These are phyloP conservation scores for Saitozyma podzolica DNA, from an alignment of 768 basidiomycete species.

Conservation along the genomic window DNA sequence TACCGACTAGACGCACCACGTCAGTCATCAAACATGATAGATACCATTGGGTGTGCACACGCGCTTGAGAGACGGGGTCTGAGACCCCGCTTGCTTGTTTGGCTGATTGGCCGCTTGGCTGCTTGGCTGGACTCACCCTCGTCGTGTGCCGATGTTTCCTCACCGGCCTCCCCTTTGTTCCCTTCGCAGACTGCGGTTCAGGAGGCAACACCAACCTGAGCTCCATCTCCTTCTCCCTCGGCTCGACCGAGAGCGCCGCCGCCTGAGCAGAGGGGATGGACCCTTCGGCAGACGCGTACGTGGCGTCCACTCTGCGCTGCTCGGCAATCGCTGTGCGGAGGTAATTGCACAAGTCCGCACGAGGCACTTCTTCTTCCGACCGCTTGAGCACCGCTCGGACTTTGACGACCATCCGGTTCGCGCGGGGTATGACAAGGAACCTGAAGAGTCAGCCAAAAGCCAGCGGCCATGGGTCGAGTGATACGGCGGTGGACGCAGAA, in stretches of 20 bases:
- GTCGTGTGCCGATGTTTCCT: slow-evolving; percentile 39
- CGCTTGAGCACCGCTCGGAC: slow-evolving; percentile 37
- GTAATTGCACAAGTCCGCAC: slow-evolving; percentile 41
- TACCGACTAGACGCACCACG: slow-evolving; percentile 1
- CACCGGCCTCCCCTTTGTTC: slow-evolving; percentile 30
- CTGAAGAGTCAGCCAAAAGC: slow-evolving; percentile 16
- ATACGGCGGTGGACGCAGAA: neutral
- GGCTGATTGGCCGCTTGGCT: too few relatives aligned
- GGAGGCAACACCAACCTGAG: slow-evolving; percentile 44
- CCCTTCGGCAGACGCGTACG: slow-evolving; percentile 40
- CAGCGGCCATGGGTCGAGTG: too few relatives aligned
- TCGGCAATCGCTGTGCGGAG: slow-evolving; percentile 41
- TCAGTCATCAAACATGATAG: too few relatives aligned
- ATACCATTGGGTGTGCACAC: too few relatives aligned
- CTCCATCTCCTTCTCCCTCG: slow-evolving; percentile 28
- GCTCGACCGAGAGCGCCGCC: slow-evolving; percentile 26
- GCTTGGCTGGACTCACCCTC: slow-evolving; percentile 17
- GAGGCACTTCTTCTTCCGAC: slow-evolving; percentile 48
- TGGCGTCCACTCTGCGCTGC: slow-evolving; percentile 46
- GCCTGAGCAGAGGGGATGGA: slow-evolving; percentile 34
- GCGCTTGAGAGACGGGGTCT: too few relatives aligned
- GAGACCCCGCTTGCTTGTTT: too few relatives aligned
- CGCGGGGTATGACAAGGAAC: slow-evolving; percentile 44
- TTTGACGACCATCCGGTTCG: slow-evolving; percentile 42
- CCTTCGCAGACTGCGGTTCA: slow-evolving; percentile 35